These are phyloP conservation scores for Boletus bicolor DNA, from an alignment of 768 basidiomycete species.

Conservation along the genomic window DNA sequence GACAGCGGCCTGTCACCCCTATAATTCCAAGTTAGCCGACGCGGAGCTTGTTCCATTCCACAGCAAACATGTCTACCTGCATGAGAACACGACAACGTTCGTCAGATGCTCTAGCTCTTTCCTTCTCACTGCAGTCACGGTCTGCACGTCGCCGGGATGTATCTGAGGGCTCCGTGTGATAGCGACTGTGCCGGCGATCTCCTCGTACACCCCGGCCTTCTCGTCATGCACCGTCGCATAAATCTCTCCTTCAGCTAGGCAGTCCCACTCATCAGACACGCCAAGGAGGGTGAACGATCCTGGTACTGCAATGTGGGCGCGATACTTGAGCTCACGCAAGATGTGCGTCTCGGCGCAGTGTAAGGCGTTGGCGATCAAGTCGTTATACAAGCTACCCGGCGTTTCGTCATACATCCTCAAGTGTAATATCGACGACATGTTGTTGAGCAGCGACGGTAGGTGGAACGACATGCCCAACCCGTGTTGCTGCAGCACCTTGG, in stretches of 20 bases:
- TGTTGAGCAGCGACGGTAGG: conserved; percentile 41
- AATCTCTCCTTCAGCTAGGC: conserved; percentile 45
- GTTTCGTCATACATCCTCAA: conserved; percentile 19
- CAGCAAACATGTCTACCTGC: conserved; percentile 30
- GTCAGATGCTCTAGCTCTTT: conserved; percentile 38
- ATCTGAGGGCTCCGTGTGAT: conserved; percentile 53
- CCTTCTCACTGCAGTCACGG: conserved; percentile 41
- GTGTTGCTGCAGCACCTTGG: conserved; percentile 40
- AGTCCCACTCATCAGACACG: conserved; percentile 49
- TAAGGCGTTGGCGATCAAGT: conserved; percentile 37
- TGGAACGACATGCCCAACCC: conserved; percentile 46
- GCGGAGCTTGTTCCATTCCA: background rate
- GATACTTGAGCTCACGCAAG: conserved; percentile 50
- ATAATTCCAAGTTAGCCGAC: conserved; percentile 6
- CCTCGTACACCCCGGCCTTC: conserved; percentile 21
- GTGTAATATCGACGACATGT: conserved; percentile 34
- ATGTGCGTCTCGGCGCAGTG: conserved; percentile 42
- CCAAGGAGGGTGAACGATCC: conserved; percentile 50
- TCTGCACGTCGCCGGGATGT: conserved; percentile 47
- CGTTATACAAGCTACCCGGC: conserved; percentile 26
- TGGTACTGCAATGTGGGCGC: conserved; percentile 49
- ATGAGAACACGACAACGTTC: conserved; percentile 51
- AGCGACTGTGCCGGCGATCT: conserved; percentile 38
- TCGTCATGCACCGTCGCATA: conserved; percentile 41
- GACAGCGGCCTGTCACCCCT: conserved; percentile 45